Conservation (phyloP, 2,329 filamentous ascomycete genomes). For the Magnaporthiopsis incrustans region DNA sequence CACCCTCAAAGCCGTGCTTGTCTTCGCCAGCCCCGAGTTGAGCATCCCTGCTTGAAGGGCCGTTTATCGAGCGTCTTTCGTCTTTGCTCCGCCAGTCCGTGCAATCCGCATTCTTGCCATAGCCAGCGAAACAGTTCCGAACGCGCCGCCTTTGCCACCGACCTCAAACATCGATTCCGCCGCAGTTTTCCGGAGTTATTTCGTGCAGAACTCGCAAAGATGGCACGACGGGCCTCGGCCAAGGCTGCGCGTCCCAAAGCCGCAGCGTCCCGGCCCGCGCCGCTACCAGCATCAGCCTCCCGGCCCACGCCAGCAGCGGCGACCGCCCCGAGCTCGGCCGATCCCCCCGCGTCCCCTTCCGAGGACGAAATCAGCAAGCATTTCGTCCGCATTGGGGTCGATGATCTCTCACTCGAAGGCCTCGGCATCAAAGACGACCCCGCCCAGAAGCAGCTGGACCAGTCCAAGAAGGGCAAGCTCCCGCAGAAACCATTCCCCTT, state of each 20-base stretch:
- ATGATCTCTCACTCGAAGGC: slow-evolving; percentile 29
- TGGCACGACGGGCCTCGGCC: slow-evolving; percentile 4
- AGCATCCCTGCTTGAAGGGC: slow-evolving; percentile 18
- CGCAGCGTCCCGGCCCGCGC: background rate
- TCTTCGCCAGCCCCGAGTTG: slow-evolving; percentile 31
- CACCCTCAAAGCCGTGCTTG: slow-evolving; percentile 21
- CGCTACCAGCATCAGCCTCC: background rate
- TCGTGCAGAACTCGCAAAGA: background rate
- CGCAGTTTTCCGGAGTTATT: too few species aligned
- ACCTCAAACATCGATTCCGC: too few species aligned
- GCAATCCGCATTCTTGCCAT: too few species aligned
- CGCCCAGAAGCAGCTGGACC: slow-evolving; percentile 8
- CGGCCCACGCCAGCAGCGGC: slow-evolving; percentile 6
- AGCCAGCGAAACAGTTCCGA: too few species aligned
- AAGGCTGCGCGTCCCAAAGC: slow-evolving; percentile 4
- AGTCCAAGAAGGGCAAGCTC: slow-evolving; percentile 12
- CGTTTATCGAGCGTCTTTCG: too few species aligned
- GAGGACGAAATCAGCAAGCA: slow-evolving; percentile 22
- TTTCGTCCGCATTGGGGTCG: slow-evolving; percentile 23
- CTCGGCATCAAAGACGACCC: slow-evolving; percentile 31
- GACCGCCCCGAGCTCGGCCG: slow-evolving; percentile 26
- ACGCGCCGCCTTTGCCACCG: too few species aligned
- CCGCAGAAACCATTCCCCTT: slow-evolving; percentile 49
- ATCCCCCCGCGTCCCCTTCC: slow-evolving; percentile 27
- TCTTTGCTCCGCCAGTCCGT: too few species aligned